Evolutionary conservation across 2,329 filamentous ascomycete species (phyloP), one percentile per base, ranked within the genome.

Genomic region (Sporothrix humicola): DNA sequence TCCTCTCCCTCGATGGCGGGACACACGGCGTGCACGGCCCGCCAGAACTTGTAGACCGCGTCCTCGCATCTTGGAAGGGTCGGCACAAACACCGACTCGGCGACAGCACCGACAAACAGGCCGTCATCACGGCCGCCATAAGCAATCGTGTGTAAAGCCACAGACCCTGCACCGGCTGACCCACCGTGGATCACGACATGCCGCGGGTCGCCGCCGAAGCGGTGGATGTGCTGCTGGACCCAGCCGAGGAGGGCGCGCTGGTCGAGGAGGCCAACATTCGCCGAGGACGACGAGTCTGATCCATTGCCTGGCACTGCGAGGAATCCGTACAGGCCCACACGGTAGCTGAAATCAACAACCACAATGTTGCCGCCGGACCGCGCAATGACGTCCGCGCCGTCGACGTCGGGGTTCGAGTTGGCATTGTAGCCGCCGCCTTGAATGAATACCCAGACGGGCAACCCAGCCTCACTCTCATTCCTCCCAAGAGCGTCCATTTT

Each of bases 261-360:
- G 77, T 93, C 90, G 2, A 91, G 83, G 1, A 92, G 80, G 0
- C 90, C 91, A 1, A 82, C 88, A 44, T 74, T 74, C 44, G 54
- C 12, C 20, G 26, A 73, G 50, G 26, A 37, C 31, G 31, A 37
- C 31, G 31, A 37, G 31, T 37, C 31, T 6, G 31, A 37, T 37
- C 4, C 31, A 7, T 37, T 37, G 2, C 31, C 20, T 8, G 61
- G 61, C 42, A 44, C 52, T 73, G 77, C 92, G 1, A 92, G 83
- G 77, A 91, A 92, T 0, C 90, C 91, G 76, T 87, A 87, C 0
- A 87, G 81, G 0, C 88, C 89, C 6, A 91, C 86, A 10, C 90
- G 86, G 77, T 90, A 90, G 79, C 89, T 89, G 79, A 90, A 89
- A 76, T 86, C 86, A 69, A 90, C 87, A 63, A 87, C 84, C 7